phyloP scores from a whole-genome alignment of 768 basidiomycete species.

The Ramaria sp. region DNA sequence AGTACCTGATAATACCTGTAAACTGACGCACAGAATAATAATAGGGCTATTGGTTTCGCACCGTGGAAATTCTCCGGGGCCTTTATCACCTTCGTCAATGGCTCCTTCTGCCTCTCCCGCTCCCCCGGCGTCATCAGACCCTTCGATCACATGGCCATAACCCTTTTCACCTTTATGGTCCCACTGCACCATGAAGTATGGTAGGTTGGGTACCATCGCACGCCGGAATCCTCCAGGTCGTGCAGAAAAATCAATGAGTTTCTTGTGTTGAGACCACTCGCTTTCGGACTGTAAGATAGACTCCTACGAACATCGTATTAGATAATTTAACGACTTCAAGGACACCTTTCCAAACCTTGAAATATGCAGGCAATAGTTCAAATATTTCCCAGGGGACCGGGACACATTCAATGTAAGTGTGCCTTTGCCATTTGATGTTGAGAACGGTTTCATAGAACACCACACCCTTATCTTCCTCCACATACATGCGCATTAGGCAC shows the following conservation, averaged over 20 bases:
- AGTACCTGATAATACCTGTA: slow-evolving; percentile 47
- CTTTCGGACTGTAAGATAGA: slow-evolving; percentile 86
- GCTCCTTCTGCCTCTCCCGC: slow-evolving; percentile 53
- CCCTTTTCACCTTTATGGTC: slow-evolving; percentile 97
- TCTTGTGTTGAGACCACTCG: slow-evolving; percentile 98
- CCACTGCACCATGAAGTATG: slow-evolving; percentile 99
- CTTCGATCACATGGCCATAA: slow-evolving; percentile 97
- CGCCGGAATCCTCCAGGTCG: slow-evolving; percentile 90
- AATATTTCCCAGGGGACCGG: slow-evolving; percentile 85
- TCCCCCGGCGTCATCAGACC: slow-evolving; percentile 52
- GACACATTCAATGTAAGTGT: slow-evolving; percentile 89
- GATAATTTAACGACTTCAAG: background rate
- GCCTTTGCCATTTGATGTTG: slow-evolving; percentile 75
- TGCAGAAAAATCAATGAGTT: slow-evolving; percentile 86
- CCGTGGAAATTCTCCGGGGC: slow-evolving; percentile 86
- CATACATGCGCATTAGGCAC: slow-evolving; percentile 91
- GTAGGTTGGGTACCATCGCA: slow-evolving; percentile 91
- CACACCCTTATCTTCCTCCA: slow-evolving; percentile 86
- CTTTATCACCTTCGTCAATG: slow-evolving; percentile 79
- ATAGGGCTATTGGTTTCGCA: slow-evolving; percentile 23
- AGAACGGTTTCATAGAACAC: slow-evolving; percentile 94
- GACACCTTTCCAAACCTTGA: slow-evolving; percentile 47
- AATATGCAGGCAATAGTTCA: slow-evolving; percentile 84
- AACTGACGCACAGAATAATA: background rate
- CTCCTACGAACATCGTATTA: slow-evolving; percentile 44